phyloP scores from a whole-genome alignment of 2,329 filamentous ascomycete genomes.

The Colletotrichum zoysiae region DNA sequence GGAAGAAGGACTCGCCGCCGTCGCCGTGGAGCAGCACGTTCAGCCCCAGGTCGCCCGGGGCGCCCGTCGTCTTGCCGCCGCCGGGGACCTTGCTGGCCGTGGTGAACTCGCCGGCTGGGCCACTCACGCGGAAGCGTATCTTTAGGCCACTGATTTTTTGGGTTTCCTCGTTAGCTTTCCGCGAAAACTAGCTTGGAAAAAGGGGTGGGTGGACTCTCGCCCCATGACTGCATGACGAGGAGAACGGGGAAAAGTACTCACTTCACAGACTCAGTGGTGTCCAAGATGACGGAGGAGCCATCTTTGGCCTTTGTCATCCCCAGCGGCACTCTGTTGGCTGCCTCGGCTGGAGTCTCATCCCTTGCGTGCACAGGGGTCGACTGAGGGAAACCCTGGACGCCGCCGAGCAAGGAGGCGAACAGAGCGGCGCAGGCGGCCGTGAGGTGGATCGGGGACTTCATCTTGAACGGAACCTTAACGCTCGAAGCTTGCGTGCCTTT shows the following conservation, averaged over 20 bases:
- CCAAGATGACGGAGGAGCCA: constrained; percentile 67
- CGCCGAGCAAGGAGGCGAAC: not conserved
- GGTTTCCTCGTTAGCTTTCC: not conserved
- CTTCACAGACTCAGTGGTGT: constrained; percentile 67
- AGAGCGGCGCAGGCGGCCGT: not conserved
- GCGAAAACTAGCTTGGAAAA: too few relatives aligned
- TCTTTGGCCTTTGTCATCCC: constrained; percentile 61
- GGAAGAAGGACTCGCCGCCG: constrained; percentile 69
- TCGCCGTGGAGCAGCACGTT: constrained; percentile 72
- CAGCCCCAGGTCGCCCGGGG: constrained; percentile 57
- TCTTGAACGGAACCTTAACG: not conserved
- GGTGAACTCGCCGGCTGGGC: constrained; percentile 66
- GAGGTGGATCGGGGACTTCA: not conserved
- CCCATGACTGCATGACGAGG: too few relatives aligned
- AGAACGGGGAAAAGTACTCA: constrained; percentile 46
- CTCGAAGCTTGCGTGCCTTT: not conserved
- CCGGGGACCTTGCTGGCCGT: constrained; percentile 58
- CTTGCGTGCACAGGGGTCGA: not conserved
- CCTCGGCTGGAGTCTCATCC: constrained; percentile 46
- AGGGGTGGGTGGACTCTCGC: not conserved
- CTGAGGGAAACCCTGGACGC: constrained; percentile 2
- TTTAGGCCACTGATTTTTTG: constrained; percentile 56
- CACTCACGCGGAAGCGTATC: constrained; percentile 68
- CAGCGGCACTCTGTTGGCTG: constrained; percentile 48
- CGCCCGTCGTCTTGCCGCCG: constrained; percentile 42